Percentiles rank a stretch among this genome's conserved stretches.
Conservation (phyloP, 768 basidiomycete species). For the Boletellus ananas region DNA sequence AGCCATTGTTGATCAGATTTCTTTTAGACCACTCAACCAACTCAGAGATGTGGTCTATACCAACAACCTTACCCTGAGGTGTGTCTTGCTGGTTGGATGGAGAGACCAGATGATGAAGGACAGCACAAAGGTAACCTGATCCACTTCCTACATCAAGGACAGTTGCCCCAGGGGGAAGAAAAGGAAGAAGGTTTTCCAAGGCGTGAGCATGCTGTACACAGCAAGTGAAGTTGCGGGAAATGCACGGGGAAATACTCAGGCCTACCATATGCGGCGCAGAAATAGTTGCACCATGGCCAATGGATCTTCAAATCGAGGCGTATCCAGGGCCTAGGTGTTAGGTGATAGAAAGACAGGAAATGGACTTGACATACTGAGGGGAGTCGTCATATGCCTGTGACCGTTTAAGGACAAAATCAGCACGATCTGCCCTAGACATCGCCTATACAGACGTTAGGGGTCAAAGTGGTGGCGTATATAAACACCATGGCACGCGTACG, state of each 20-base stretch:
- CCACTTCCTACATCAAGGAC: slow-evolving; percentile 91
- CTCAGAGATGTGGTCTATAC: slow-evolving; percentile 86
- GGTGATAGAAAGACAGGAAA: slow-evolving; percentile 11
- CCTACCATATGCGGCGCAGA: slow-evolving; percentile 94
- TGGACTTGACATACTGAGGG: slow-evolving; percentile 53
- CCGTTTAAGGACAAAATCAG: slow-evolving; percentile 54
- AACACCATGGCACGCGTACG: slow-evolving; percentile 36
- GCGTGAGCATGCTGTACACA: slow-evolving; percentile 81
- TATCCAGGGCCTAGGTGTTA: background rate
- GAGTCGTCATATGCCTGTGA: slow-evolving; percentile 71
- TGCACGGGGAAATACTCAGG: background rate
- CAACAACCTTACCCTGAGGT: slow-evolving; percentile 61
- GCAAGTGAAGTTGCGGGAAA: background rate
- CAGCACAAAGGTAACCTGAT: slow-evolving; percentile 81
- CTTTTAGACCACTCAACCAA: slow-evolving; percentile 65
- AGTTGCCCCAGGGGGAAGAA: slow-evolving; percentile 62
- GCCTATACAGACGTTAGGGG: slow-evolving; percentile 41
- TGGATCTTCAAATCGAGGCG: slow-evolving; percentile 42
- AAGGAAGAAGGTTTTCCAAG: slow-evolving; percentile 68
- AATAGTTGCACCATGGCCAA: slow-evolving; percentile 87
- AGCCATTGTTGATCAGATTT: slow-evolving; percentile 68
- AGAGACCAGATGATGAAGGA: slow-evolving; percentile 70
- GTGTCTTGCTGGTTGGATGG: slow-evolving; percentile 7
- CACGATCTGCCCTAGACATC: slow-evolving; percentile 66
- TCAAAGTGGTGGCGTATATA: background rate